Base-by-base conservation (phyloP, 1,139 yeast genomes). In the Suhomyces panamericanus region DNA sequence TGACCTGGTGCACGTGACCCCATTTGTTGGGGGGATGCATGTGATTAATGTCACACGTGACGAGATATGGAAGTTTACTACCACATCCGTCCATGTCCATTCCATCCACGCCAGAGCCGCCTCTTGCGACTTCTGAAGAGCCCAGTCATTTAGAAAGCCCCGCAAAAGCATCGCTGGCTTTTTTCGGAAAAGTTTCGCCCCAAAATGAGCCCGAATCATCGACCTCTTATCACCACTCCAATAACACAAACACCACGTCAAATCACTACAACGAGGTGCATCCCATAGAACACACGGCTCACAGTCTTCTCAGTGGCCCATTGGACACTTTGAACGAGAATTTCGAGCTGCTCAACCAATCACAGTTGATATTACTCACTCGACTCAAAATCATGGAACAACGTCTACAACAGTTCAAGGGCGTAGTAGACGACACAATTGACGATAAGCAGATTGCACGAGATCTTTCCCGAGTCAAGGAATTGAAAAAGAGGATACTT, bases 221-320 rank as follows among this genome's bases (percentile, higher is more conserved):
- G 20, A 11, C 36, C 13, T 1, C n/a, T 10, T 6, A 8, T 8
- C 29, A 22, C 11, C 28, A 34, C n/a, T 11, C 29, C 29, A 26
- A 10, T 12, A 26, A 10, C 12, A 11, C 29, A 10, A 26, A n/a
- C 4, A 26, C 29, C 29, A 26, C n/a, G n/a, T 26, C 29, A 26
- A 26, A 34, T n/a, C 40, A 38, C 12, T 46, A 44, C 35, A 43
- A 38, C 22, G 75, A 75, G 50, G 53, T 73, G 35, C 84, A 80
- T 54, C 82, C 83, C 0, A 69, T 80, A 37, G 85, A 80, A 49
- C 63, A 78, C 20, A 70, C 80, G 0, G 84, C 83, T 0, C 86
- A 81, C 51, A 63, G 80, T 4, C 61, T 81, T 4, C 58, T 81
- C 10, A 80, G 79, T 35, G 75, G 77, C 0, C 75, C 85, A 0